phyloP scores from a whole-genome alignment of 1,139 yeast species.

The Meyerozyma sp. region DNA sequence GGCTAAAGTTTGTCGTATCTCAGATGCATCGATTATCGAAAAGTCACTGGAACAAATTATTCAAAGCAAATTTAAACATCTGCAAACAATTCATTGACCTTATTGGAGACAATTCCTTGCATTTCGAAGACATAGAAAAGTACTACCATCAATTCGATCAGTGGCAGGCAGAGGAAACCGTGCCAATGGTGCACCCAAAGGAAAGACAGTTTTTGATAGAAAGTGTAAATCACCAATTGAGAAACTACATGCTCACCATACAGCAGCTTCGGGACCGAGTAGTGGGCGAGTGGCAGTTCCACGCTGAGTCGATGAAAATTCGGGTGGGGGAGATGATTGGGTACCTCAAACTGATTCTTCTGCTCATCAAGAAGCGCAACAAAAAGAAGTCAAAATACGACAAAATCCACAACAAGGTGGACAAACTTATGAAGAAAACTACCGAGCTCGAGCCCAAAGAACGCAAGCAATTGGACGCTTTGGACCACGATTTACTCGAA shows the following conservation, averaged over 20 bases:
- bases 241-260: conserved; percentile 24
- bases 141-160: conserved; percentile 33
- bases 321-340: conserved; percentile 36
- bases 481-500: conserved; percentile 26
- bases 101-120: conserved; percentile 35
- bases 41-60: conserved; percentile 29
- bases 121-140: conserved; percentile 39
- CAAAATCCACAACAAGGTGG: conserved; percentile 33
- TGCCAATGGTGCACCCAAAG: conserved; percentile 36
- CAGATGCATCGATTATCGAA: conserved; percentile 31
- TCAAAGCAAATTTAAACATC: conserved; percentile 29
- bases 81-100: conserved; percentile 27
- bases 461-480: conserved; percentile 22
- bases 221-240: conserved; percentile 26
- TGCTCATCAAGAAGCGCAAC: conserved; percentile 40
- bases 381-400: conserved; percentile 39
- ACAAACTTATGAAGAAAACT: conserved; percentile 36
- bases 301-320: conserved; percentile 23
- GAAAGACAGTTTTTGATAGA: conserved; percentile 26
- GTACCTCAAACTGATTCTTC: conserved; percentile 31
- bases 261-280: conserved; percentile 26
- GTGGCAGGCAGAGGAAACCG: conserved; percentile 25
- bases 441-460: conserved; percentile 36
- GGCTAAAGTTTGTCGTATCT: conserved; percentile 34
- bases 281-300: conserved; percentile 25